These are phyloP conservation scores for Cicer yamashitae DNA, from an alignment of 306 rosid species.

Conservation along the genomic window DNA sequence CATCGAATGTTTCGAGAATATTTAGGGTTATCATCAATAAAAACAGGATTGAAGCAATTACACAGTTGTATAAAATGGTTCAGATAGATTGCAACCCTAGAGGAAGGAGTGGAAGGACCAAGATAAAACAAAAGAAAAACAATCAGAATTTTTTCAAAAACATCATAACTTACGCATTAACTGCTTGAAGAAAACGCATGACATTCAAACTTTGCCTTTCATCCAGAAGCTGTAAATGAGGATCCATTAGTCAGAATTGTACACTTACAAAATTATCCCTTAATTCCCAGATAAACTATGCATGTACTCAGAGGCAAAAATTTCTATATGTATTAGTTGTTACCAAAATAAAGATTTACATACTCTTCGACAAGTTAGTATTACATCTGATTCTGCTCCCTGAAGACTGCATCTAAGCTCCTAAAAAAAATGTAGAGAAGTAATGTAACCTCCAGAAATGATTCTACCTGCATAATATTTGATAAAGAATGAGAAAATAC, in stretches of 20 bases:
- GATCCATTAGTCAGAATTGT: slow-evolving; percentile 31
- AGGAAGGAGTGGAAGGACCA: background rate
- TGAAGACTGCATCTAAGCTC: slow-evolving; percentile 76
- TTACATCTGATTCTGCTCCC: slow-evolving; percentile 65
- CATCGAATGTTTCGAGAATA: background rate
- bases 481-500: slow-evolving; percentile 47
- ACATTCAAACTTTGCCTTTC: slow-evolving; percentile 87
- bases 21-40: background rate
- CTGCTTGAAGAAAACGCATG: slow-evolving; percentile 84
- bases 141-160: background rate
- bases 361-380: slow-evolving; percentile 80
- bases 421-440: slow-evolving; percentile 46
- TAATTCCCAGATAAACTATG: background rate
- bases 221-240: slow-evolving; percentile 69
- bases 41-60: background rate
- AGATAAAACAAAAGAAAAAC: background rate
- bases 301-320: slow-evolving; percentile 16
- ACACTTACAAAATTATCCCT: background rate
- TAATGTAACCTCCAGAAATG: slow-evolving; percentile 27
- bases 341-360: slow-evolving; percentile 42
- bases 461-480: background rate
- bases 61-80: background rate
- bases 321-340: slow-evolving; percentile 14
- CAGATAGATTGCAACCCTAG: background rate
- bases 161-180: slow-evolving; percentile 62